Base-by-base conservation (phyloP, 1,284 basidiomycete genomes). In the Spongiforma sp. region DNA sequence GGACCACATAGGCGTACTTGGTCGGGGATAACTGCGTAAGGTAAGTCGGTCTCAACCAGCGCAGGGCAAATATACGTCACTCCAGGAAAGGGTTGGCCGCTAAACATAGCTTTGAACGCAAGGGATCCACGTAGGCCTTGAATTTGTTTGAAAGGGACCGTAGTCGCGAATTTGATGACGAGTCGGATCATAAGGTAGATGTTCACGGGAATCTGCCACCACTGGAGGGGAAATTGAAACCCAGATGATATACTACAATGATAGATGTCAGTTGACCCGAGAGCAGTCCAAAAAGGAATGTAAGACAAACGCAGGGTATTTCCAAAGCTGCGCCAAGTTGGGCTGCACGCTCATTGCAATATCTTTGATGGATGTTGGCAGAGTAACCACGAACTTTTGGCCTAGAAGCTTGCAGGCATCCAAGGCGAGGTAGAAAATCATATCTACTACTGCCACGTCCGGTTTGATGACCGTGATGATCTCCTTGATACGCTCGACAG, bases 191-290 rank as follows among this genome's bases (percentile, higher is more conserved):
- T 14, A 24, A 67, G 65, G 55, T 63, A 66, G 10, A 67, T 33
- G 33, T 63, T 67, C 50, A 67, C n/a, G 1, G 32, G 52, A n/a
- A 67, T 48, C 37, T 65, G 65, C 64, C 64, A 62, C 64, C 65
- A 62, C 24, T 63, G 39, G 15, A 65, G 60, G 32, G 65, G 65
- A 9, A 41, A 63, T 11, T 54, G 32, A 33, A 67, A 63, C 5
- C 65, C 65, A 3, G 65, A 65, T 9, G 53, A 46, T 7, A 57
- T 1, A 15, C 64, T 65, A 43, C 41, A 41, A 6, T 10, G 21
- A 32, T 26, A 36, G 7, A n/a, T 17, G 17, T 65, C 2, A 65
- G 37, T 32, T 24, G 21, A 19, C 33, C 9, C 5, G 26, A 26
- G 17, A 15, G 30, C 26, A 24, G 12, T 7, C 1, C n/a, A n/a